Base-by-base conservation (phyloP, 2,329 filamentous ascomycete species). In the Chaetomiaceae sp. region DNA sequence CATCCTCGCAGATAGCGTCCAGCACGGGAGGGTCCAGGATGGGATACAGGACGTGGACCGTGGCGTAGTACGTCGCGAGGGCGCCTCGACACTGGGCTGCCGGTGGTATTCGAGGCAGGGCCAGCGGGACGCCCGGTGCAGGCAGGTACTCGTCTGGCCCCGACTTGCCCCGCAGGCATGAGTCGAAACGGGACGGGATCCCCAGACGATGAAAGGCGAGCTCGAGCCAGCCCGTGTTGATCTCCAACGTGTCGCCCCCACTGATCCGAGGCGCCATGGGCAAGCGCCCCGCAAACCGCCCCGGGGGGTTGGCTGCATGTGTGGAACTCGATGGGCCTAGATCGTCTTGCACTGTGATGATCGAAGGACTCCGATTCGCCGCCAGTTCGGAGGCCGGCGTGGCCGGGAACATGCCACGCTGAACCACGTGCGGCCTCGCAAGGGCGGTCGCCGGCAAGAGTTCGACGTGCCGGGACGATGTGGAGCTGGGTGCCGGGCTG, bases 201-300 rank as follows among this genome's bases (percentile, higher is more conserved):
- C 31, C 42, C 19, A 44, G 31, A 2, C 42, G 42, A 12, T 44
- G 31, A 19, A 44, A 44, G 20, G 42, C 42, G 17, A 44, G 31
- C 20, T 44, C 31, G 19, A 44, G 31, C 42, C 42, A 44, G 19
- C 42, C 42, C 19, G 42, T 44, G 27, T 16, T 37, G 20, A 44
- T 44, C 42, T 44, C 42, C 13, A 44, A 19, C 31, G 42, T 37
- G 31, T 44, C 31, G 31, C 42, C 42, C 8, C 31, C 31, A 16
- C 31, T 44, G 31, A 35, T 34, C 42, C 42, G 31, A 3, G 31
- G 30, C 2, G 30, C 42, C 42, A 44, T 44, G 42, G 42, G 42
- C 31, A 44, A 14, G 14, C 42, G 42, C 42, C 42, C 42, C 20
- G 42, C 42, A 34, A 44, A 44, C 30, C 42, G 19, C 14, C 19